Evolutionary conservation across 2,329 filamentous ascomycete genomes (phyloP), one percentile per base, ranked within the genome.

Genomic region (Venturia asperata): DNA sequence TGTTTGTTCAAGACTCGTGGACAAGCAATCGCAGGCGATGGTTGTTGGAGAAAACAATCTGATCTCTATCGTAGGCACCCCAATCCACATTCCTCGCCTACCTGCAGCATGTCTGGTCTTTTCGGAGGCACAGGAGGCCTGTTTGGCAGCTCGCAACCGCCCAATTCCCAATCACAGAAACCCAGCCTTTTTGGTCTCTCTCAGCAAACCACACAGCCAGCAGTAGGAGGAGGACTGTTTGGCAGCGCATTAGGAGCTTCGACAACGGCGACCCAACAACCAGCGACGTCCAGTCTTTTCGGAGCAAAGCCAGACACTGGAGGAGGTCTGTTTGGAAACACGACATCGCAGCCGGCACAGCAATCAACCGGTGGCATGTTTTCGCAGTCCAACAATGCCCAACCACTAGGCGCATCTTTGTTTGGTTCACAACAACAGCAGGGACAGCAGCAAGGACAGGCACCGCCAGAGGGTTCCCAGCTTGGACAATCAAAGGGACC

Each of bases 381-480:
- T 58, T 34, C 64, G 21, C 27, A 64, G 65, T 47, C 61, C 62
- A 37, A 15, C 52, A 58, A 52, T 27, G 41, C 64, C 60, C 56
- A 65, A 42, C 17, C 55, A 43, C 30, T 21, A 60, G 49, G 52
- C 24, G 52, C 49, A 62, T 64, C 13, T 61, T 60, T 66, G 64
- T 66, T 67, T 60, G 67, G 66, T 47, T 55, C 64, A 56, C 66
- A 63, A 45, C 66, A 41, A 10, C 39, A 41, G 39, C 39, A 41
- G 58, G 62, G 62, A 58, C 66, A 64, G 60, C 69, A 66, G 63
- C 67, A 66, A 39, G 41, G 66, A 69, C 64, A 61, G 65, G 66
- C 67, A 24, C 67, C 68, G 37, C 43, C 66, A 30, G 65, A 68
- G 62, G 65, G 68, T 17, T 70, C 71, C 60, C 73, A 74, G 65